Evolutionary conservation across 2,329 filamentous ascomycete species (phyloP).

Genomic region (Kalmusia sp.): DNA sequence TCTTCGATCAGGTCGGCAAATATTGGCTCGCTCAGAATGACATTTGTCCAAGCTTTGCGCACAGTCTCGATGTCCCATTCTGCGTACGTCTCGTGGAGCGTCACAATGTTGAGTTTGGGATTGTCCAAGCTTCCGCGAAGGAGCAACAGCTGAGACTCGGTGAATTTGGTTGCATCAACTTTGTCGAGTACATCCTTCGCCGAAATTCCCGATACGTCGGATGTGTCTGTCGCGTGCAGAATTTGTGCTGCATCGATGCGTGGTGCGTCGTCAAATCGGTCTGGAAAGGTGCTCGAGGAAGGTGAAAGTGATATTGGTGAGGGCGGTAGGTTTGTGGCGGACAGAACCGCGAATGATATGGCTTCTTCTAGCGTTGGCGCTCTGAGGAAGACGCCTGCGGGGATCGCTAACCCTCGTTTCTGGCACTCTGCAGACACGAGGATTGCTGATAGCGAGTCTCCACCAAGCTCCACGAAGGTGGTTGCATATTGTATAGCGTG

Average conservation of each 20-base stretch:
- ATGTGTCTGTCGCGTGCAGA: no score
- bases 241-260: no score
- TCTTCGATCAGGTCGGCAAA: not conserved
- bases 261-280: no score
- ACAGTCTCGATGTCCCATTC: not conserved
- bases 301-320: no score
- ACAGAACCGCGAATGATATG: not conserved
- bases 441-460: not conserved
- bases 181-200: no score
- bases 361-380: not conserved
- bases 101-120: not conserved
- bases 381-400: not conserved
- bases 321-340: not conserved
- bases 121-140: no score
- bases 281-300: no score
- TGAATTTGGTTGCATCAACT: no score
- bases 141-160: no score
- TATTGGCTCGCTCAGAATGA: not conserved
- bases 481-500: no score
- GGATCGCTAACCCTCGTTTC: not conserved
- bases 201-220: no score
- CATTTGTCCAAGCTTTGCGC: not conserved
- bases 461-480: not conserved
- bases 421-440: not conserved
- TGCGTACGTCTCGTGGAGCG: not conserved